phyloP scores from a whole-genome alignment of 805 yeast species.

The Candida arabinofermentans region DNA sequence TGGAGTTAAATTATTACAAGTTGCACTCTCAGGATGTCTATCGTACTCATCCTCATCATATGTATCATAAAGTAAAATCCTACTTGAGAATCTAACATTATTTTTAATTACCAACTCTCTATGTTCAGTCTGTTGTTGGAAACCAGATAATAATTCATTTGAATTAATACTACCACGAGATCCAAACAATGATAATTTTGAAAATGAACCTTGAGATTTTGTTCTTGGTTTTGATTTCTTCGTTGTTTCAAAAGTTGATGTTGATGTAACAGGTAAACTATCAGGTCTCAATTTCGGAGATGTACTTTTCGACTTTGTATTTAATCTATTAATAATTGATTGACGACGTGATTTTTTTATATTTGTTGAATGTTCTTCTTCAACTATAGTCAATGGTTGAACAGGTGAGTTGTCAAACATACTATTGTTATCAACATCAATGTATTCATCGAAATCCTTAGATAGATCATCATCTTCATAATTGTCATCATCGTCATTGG shows the following conservation, averaged over 20 bases:
- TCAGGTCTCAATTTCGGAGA: not conserved
- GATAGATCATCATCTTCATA: conserved; percentile 15
- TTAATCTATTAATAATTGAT: conserved; percentile 11
- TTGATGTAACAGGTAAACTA: not conserved
- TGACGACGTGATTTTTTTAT: conserved; percentile 16
- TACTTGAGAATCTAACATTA: conserved; percentile 60
- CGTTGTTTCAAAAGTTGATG: conserved; percentile 11
- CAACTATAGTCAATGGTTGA: not conserved
- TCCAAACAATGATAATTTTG: conserved; percentile 15
- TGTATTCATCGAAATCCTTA: conserved; percentile 20
- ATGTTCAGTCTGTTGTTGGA: not conserved
- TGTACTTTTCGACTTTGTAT: not conserved
- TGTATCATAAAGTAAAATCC: conserved; percentile 81
- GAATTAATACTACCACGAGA: conserved; percentile 13
- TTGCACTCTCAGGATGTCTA: conserved; percentile 87
- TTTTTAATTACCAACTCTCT: conserved; percentile 2
- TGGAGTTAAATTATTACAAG: conserved; percentile 90
- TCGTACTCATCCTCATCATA: conserved; percentile 82
- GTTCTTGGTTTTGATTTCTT: conserved; percentile 13
- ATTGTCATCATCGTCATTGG: conserved; percentile 1
- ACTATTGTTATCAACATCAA: conserved; percentile 10
- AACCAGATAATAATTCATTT: conserved; percentile 5
- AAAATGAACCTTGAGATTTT: conserved; percentile 19
- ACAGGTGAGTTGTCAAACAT: not conserved
- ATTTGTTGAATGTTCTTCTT: not conserved